A percentile compares a stretch with the other conserved stretches of the same genome.
phyloP scores from a whole-genome alignment of 495 filamentous ascomycete species.

The Eremomyces bilateralis region DNA sequence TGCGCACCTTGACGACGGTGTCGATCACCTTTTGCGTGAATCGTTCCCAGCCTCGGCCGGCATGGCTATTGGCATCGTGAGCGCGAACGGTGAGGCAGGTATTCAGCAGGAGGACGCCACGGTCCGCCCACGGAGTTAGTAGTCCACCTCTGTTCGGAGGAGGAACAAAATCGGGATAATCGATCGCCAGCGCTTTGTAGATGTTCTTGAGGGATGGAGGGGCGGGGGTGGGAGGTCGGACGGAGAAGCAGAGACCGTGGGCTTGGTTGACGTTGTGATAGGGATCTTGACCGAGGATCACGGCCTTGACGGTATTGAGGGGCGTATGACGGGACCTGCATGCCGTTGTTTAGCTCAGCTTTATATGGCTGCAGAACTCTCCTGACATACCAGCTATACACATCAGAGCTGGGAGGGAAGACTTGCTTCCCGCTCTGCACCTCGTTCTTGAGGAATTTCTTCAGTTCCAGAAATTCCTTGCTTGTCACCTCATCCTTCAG shows the following conservation, averaged over 20 bases:
- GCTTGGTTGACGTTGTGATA: conserved; percentile 95
- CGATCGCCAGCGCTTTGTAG: conserved; percentile 62
- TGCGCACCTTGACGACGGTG: conserved; percentile 50
- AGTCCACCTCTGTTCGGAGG: conserved; percentile 62
- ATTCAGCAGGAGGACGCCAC: conserved; percentile 79
- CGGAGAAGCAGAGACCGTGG: conserved; percentile 86
- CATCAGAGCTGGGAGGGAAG: conserved; percentile 68
- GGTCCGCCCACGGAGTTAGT: conserved; percentile 79
- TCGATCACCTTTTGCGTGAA: conserved; percentile 87
- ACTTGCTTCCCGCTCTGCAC: conserved; percentile 45
- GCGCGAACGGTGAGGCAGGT: conserved; percentile 80
- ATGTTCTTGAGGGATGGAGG: conserved; percentile 83
- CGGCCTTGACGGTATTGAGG: conserved; percentile 61
- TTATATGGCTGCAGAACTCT: background rate
- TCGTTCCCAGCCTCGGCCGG: conserved; percentile 69
- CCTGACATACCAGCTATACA: conserved; percentile 69
- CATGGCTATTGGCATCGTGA: conserved; percentile 65
- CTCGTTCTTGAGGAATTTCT: conserved; percentile 69
- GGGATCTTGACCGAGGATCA: conserved; percentile 88
- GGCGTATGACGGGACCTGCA: conserved; percentile 76
- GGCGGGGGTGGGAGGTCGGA: conserved; percentile 67
- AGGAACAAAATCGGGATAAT: conserved; percentile 58
- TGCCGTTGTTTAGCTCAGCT: background rate
- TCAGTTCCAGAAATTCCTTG: conserved; percentile 63
- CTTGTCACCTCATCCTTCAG: conserved; percentile 64